These are phyloP conservation scores for Zymoseptoria pseudotritici DNA, from an alignment of 2,329 filamentous ascomycete species.

Conservation along the genomic window DNA sequence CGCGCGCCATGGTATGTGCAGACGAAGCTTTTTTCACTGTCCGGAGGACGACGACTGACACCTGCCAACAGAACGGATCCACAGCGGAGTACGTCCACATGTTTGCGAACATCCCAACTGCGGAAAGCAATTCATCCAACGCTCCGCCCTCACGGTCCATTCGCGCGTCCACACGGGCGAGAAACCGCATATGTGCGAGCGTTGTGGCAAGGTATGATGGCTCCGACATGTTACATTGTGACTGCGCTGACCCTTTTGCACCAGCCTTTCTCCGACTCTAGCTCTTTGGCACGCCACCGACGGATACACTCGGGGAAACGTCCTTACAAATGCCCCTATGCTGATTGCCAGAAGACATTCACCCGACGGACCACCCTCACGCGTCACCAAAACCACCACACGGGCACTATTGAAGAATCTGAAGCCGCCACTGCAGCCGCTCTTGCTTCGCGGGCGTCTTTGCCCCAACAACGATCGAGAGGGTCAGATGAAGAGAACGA, in stretches of 20 bases:
- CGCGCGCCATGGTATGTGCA: constrained; percentile 74
- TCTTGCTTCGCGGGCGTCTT: constrained; percentile 52
- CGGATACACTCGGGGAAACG: constrained; percentile 92
- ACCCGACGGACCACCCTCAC: constrained; percentile 92
- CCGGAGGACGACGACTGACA: constrained; percentile 16
- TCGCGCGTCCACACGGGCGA: constrained; percentile 93
- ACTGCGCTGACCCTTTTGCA: constrained; percentile 21
- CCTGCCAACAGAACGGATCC: constrained; percentile 69
- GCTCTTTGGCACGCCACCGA: constrained; percentile 84
- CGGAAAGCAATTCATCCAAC: constrained; percentile 94
- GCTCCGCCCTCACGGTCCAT: constrained; percentile 91
- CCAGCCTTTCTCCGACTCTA: constrained; percentile 93
- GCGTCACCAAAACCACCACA: constrained; percentile 91
- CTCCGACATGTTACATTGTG: not conserved
- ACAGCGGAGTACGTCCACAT: constrained; percentile 83
- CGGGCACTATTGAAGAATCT: constrained; percentile 88
- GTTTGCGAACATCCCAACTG: constrained; percentile 84
- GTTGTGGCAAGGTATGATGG: constrained; percentile 80
- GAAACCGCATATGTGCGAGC: constrained; percentile 96
- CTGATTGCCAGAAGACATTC: constrained; percentile 97
- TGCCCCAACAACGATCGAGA: constrained; percentile 42
- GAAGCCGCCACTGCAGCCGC: constrained; percentile 82
- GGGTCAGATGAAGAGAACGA: constrained; percentile 62
- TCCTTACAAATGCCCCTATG: constrained; percentile 95
- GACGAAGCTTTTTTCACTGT: constrained; percentile 5